Percentiles rank a stretch among this genome's conserved stretches.
Evolutionary conservation across 306 rosid species (phyloP).

Genomic region (Malus sieversii): DNA sequence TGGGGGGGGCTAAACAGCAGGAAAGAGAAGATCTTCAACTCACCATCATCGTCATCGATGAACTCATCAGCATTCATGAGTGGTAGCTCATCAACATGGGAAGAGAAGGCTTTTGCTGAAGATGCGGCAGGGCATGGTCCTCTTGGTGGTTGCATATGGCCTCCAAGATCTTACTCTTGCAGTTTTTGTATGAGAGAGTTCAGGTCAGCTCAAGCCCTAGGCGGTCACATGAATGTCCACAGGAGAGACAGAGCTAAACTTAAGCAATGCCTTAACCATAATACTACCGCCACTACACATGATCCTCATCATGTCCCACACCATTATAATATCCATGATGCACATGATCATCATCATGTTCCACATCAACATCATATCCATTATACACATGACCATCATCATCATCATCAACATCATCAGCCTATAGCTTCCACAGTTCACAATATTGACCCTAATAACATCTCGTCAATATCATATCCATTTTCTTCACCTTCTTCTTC

Average conservation of each 20-base stretch:
- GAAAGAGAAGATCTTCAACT: not conserved
- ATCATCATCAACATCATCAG: not conserved
- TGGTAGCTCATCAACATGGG: conserved; percentile 40
- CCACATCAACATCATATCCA: not conserved
- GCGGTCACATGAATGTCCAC: conserved; percentile 97
- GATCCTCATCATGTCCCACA: not conserved
- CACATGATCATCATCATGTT: not conserved
- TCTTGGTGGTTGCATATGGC: conserved; percentile 68
- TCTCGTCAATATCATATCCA: not conserved
- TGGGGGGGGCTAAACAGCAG: not conserved
- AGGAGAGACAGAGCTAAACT: conserved; percentile 84
- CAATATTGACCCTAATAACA: not conserved
- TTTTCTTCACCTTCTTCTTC: conserved; percentile 4
- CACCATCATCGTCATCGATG: conserved; percentile 13
- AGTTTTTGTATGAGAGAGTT: conserved; percentile 75
- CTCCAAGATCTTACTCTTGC: conserved; percentile 80
- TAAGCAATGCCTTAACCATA: conserved; percentile 33
- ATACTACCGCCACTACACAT: not conserved
- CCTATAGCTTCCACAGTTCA: not conserved
- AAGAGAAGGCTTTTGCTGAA: conserved; percentile 82
- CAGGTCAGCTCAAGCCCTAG: conserved; percentile 93
- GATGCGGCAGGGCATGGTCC: conserved; percentile 40
- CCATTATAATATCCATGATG: not conserved
- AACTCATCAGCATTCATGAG: not conserved
- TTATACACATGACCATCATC: not conserved